These are phyloP conservation scores for Aureoboletus auriporus DNA, from an alignment of 768 basidiomycete genomes.

Conservation along the genomic window DNA sequence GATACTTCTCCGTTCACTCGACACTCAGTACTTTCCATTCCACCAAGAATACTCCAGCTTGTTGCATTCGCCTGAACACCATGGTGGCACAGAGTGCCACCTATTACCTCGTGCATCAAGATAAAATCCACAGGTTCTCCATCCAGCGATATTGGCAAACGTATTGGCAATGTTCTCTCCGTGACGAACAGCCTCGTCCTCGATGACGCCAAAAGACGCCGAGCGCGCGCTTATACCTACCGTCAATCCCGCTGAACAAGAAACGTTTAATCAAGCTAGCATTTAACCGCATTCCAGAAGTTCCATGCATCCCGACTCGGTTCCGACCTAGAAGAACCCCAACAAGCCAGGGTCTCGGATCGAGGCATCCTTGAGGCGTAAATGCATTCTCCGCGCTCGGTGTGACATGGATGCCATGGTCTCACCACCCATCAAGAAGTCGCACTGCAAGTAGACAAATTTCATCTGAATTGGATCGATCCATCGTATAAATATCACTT, in stretches of 20 bases:
- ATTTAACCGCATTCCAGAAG: constrained; percentile 41
- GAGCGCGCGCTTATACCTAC: constrained; percentile 41
- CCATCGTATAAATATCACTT: constrained; percentile 69
- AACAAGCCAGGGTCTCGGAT: constrained; percentile 55
- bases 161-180: background rate
- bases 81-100: constrained; percentile 34
- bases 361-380: constrained; percentile 62
- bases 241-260: background rate
- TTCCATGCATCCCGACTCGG: constrained; percentile 39
- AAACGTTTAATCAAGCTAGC: background rate
- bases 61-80: constrained; percentile 35
- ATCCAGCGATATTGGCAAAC: constrained; percentile 32
- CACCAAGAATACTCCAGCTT: constrained; percentile 15
- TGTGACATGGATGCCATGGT: constrained; percentile 46
- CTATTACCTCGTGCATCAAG: constrained; percentile 45
- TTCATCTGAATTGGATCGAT: constrained; percentile 29
- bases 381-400: constrained; percentile 64
- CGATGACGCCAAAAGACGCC: constrained; percentile 33
- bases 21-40: constrained; percentile 5
- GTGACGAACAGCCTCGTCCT: constrained; percentile 1
- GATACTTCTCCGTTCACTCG: background rate
- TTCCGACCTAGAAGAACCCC: constrained; percentile 56
- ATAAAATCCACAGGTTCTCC: constrained; percentile 56
- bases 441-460: constrained; percentile 40
- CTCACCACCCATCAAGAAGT: constrained; percentile 48